phyloP scores from a whole-genome alignment of 169 alveolate species.

The Plasmodium cynomolgi region DNA sequence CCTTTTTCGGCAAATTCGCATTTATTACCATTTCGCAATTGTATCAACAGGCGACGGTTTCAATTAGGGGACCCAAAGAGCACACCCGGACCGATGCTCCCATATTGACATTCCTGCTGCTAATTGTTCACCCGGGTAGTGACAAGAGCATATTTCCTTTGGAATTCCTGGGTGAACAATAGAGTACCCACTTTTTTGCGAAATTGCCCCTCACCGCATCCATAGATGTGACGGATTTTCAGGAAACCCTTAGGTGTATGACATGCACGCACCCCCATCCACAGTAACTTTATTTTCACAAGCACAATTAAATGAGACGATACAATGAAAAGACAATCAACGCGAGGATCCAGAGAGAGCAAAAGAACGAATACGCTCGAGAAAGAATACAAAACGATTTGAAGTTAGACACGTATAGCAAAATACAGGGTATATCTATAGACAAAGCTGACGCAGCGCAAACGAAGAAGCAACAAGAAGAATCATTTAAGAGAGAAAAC shows the following conservation, averaged over 20 bases:
- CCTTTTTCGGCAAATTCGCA: background rate
- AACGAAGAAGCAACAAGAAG: slow-evolving; percentile 33
- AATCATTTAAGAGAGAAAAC: slow-evolving; percentile 1
- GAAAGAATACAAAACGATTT: slow-evolving; percentile 47
- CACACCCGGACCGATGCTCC: background rate
- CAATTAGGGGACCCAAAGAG: background rate
- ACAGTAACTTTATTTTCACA: background rate
- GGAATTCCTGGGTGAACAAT: background rate
- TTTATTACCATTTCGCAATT: background rate
- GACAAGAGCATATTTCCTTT: background rate
- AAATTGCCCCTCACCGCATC: background rate
- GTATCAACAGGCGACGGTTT: background rate
- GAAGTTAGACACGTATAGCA: slow-evolving; percentile 62
- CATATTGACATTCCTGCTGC: background rate
- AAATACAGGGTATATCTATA: slow-evolving; percentile 32
- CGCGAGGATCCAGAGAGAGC: slow-evolving; percentile 69
- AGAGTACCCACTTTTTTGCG: background rate
- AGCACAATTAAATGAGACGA: slow-evolving; percentile 40
- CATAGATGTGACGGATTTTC: background rate
- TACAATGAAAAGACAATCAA: slow-evolving; percentile 52
- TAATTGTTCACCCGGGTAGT: background rate
- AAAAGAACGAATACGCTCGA: slow-evolving; percentile 65
- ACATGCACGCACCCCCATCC: background rate
- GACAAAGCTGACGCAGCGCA: slow-evolving; percentile 56
- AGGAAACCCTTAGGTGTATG: background rate